phyloP scores from a whole-genome alignment of 169 alveolate genomes.

The Eimeria mitis region DNA sequence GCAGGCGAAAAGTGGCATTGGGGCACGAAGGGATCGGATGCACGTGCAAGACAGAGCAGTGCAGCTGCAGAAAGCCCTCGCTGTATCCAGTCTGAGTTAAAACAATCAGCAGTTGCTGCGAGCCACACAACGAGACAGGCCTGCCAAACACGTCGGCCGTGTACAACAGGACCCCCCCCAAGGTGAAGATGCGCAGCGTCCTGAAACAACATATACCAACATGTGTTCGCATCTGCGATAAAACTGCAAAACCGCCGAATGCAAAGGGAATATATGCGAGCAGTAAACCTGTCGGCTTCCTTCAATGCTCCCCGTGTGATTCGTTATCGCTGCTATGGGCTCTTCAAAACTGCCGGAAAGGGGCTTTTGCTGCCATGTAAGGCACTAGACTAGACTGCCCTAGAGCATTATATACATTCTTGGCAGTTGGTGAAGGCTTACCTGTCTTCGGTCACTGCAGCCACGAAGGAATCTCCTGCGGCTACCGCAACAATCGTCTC shows the following conservation, averaged over 20 bases:
- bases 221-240: background rate
- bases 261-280: background rate
- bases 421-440: background rate
- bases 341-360: background rate
- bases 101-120: conserved; percentile 48
- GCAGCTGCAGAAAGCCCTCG: conserved; percentile 57
- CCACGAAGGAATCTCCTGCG: conserved; percentile 73
- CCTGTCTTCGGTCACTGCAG: conserved; percentile 64
- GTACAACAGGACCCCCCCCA: conserved; percentile 53
- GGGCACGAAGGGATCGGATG: conserved; percentile 33
- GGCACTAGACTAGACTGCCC: background rate
- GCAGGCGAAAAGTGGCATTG: conserved; percentile 9
- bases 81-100: conserved; percentile 44
- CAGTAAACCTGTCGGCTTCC: background rate
- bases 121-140: conserved; percentile 49
- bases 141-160: conserved; percentile 59
- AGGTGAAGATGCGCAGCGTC: conserved; percentile 47
- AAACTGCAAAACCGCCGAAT: background rate
- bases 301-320: background rate
- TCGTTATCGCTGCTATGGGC: background rate
- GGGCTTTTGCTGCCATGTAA: background rate
- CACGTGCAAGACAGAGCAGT: conserved; percentile 38
- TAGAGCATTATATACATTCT: background rate
- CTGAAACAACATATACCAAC: background rate
- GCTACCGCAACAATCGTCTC: conserved; percentile 72